Conservation (phyloP, 2,329 filamentous ascomycete genomes). For the Furcasterigmium sp. region DNA sequence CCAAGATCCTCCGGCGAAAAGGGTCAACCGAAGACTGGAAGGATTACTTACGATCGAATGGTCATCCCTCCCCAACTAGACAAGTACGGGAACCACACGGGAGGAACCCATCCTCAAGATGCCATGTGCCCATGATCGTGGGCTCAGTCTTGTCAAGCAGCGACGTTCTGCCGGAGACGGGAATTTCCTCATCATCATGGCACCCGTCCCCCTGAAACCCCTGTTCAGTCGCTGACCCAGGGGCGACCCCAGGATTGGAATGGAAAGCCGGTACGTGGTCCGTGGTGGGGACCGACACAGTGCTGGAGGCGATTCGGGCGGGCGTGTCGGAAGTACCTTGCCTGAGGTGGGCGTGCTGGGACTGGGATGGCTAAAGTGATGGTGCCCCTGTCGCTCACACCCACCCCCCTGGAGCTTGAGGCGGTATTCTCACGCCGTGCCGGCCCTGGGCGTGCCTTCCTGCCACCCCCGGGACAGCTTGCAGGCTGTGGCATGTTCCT, state of each 20-base stretch:
- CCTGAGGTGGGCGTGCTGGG: not conserved
- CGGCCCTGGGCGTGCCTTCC: too few relatives aligned
- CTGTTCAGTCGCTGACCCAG: not conserved
- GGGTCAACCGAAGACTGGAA: too few relatives aligned
- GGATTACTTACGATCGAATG: too few relatives aligned
- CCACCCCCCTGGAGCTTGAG: not conserved
- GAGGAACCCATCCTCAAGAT: too few relatives aligned
- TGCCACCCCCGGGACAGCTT: too few relatives aligned
- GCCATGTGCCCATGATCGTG: too few relatives aligned
- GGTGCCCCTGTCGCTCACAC: not conserved
- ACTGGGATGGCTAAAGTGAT: not conserved
- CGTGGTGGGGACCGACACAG: slow-evolving; percentile 2
- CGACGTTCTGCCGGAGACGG: too few relatives aligned
- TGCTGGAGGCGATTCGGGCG: not conserved
- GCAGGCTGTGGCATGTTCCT: not conserved
- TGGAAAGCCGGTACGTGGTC: slow-evolving; percentile 4
- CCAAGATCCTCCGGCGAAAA: too few relatives aligned
- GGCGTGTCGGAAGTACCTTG: not conserved
- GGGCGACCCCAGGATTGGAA: not conserved
- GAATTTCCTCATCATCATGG: not conserved
- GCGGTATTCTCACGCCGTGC: too few relatives aligned
- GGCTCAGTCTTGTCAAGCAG: too few relatives aligned
- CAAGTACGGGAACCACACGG: too few relatives aligned
- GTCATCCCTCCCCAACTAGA: too few relatives aligned
- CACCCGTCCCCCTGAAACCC: not conserved